A percentile compares a stretch with the other conserved stretches of the same genome.
Conservation (phyloP, 208 protist species). For the Leishmania turanica region DNA sequence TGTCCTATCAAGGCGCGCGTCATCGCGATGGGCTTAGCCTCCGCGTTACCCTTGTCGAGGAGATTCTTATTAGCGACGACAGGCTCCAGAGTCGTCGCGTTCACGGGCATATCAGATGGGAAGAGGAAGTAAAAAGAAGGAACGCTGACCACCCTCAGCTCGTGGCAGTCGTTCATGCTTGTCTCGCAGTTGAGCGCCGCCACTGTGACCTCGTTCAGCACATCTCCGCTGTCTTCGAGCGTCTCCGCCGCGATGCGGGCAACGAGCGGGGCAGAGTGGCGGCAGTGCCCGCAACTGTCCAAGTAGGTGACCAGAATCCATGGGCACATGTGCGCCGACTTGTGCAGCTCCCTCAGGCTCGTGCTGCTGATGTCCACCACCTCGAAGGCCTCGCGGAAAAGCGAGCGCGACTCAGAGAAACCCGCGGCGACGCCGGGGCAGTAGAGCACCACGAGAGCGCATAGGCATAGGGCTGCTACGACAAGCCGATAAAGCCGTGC, state of each 20-base stretch:
- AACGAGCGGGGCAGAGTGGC: constrained; percentile 29
- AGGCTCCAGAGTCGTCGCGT: background rate
- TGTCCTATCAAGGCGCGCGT: constrained; percentile 5
- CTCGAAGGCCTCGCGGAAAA: constrained; percentile 16
- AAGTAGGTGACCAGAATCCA: constrained; percentile 66
- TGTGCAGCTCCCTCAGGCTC: constrained; percentile 19
- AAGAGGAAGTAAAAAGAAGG: constrained; percentile 45
- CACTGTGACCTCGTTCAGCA: constrained; percentile 25
- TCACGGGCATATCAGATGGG: constrained; percentile 3
- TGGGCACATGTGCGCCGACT: constrained; percentile 53
- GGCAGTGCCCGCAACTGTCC: constrained; percentile 62
- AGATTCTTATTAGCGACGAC: background rate
- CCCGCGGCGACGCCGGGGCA: background rate
- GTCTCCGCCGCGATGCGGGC: constrained; percentile 16
- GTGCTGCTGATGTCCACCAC: constrained; percentile 19
- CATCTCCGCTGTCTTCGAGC: constrained; percentile 2
- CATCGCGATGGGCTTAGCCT: constrained; percentile 7
- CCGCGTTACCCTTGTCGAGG: background rate
- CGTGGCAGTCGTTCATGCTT: constrained; percentile 29
- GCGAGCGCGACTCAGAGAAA: constrained; percentile 1
- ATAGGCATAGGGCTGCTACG: background rate
- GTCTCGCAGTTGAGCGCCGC: constrained; percentile 55
- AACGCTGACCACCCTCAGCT: constrained; percentile 33
- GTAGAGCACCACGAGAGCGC: background rate
- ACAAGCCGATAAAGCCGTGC: too few species aligned